A percentile compares a stretch with the other conserved stretches of the same genome.
phyloP scores from a whole-genome alignment of 2,329 filamentous ascomycete genomes.

The Aspergillus luchuensis region DNA sequence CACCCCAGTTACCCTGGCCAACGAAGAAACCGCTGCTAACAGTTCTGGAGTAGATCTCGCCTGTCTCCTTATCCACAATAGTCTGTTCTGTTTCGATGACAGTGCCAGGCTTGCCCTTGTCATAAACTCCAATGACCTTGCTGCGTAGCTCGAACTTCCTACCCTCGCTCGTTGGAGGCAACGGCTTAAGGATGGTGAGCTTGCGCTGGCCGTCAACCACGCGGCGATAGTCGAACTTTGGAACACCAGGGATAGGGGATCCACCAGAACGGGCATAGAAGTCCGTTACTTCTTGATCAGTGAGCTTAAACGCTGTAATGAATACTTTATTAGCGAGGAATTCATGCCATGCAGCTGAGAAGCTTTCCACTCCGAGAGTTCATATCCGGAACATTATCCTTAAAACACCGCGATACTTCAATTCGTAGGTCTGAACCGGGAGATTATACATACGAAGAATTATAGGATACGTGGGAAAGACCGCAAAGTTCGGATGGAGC shows the following conservation, averaged over 20 bases:
- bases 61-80: slow-evolving; percentile 69
- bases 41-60: slow-evolving; percentile 71
- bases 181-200: slow-evolving; percentile 73
- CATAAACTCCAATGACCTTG: slow-evolving; percentile 82
- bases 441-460: slow-evolving; percentile 65
- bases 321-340: slow-evolving; percentile 38
- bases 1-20: slow-evolving; percentile 80
- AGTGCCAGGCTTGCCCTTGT: slow-evolving; percentile 81
- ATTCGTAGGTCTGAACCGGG: too few species aligned
- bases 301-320: slow-evolving; percentile 70
- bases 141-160: slow-evolving; percentile 73
- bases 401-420: too few species aligned
- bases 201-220: slow-evolving; percentile 83
- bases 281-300: slow-evolving; percentile 74
- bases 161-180: slow-evolving; percentile 72
- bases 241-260: slow-evolving; percentile 70
- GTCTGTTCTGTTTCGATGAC: slow-evolving; percentile 79
- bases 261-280: slow-evolving; percentile 71
- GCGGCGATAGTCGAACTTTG: slow-evolving; percentile 71
- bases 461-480: slow-evolving; percentile 86
- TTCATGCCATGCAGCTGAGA: not conserved
- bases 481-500: slow-evolving; percentile 79
- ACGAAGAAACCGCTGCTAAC: slow-evolving; percentile 76
- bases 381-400: too few species aligned
- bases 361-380: too few species aligned